phyloP scores from a whole-genome alignment of 495 filamentous ascomycete genomes.

The Penicillium mononematosum region DNA sequence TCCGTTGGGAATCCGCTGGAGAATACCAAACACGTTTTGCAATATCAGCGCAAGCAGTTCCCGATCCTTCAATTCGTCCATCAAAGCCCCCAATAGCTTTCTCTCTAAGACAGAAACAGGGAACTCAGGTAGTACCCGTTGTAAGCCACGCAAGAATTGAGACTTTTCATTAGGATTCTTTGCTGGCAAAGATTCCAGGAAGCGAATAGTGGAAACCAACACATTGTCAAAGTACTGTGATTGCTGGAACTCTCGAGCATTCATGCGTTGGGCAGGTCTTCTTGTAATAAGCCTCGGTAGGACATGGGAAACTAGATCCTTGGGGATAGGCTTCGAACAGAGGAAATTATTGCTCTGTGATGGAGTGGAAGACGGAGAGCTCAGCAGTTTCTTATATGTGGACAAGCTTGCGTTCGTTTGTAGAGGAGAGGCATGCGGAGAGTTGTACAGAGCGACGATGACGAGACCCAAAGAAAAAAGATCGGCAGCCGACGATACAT shows the following conservation, averaged over 20 bases:
- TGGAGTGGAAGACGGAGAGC: constrained; percentile 72
- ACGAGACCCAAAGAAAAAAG: constrained; percentile 91
- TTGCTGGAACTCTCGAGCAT: constrained; percentile 88
- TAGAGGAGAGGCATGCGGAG: constrained; percentile 81
- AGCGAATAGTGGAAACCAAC: constrained; percentile 90
- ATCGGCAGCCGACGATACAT: constrained; percentile 75
- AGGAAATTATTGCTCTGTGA: constrained; percentile 79
- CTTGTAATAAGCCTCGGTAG: constrained; percentile 82
- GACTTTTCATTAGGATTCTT: constrained; percentile 91
- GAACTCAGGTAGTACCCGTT: constrained; percentile 83
- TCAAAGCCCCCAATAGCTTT: constrained; percentile 80
- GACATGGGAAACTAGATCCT: constrained; percentile 68
- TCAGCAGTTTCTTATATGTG: constrained; percentile 78
- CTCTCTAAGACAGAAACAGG: constrained; percentile 90
- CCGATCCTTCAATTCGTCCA: constrained; percentile 91
- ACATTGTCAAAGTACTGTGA: constrained; percentile 96
- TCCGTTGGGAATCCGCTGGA: constrained; percentile 69
- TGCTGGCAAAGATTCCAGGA: constrained; percentile 82
- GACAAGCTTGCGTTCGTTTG: constrained; percentile 74
- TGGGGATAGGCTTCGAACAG: constrained; percentile 73
- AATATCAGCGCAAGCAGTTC: constrained; percentile 80
- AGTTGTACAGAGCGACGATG: constrained; percentile 88
- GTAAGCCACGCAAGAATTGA: constrained; percentile 85
- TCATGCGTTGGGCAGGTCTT: constrained; percentile 80
- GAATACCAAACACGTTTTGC: constrained; percentile 87